These are phyloP conservation scores for Oidiodendron maius DNA, from an alignment of 495 filamentous ascomycete genomes.

Conservation along the genomic window DNA sequence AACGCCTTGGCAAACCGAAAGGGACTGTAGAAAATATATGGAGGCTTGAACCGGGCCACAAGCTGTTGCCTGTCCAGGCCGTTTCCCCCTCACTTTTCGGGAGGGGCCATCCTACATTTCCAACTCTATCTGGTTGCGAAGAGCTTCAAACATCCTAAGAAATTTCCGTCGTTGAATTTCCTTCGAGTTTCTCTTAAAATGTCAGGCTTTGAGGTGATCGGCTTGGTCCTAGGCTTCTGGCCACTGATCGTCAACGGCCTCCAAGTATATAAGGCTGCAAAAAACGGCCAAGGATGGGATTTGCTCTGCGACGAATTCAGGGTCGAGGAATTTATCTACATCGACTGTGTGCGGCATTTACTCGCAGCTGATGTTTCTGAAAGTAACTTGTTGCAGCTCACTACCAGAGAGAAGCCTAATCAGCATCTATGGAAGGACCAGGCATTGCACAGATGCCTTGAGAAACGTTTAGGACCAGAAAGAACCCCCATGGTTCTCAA, in stretches of 20 bases:
- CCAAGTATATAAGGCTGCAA: neutral
- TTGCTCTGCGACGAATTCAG: neutral
- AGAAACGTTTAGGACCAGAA: neutral
- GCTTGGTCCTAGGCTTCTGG: neutral
- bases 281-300: neutral
- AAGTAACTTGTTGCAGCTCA: neutral
- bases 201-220: neutral
- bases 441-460: neutral
- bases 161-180: neutral
- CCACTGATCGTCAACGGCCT: neutral
- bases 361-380: neutral
- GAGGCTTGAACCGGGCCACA: neutral
- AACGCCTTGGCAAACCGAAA: neutral
- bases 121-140: neutral
- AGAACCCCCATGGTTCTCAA: neutral
- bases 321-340: neutral
- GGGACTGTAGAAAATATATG: neutral
- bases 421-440: neutral
- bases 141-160: neutral
- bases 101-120: neutral
- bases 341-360: neutral
- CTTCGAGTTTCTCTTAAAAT: neutral
- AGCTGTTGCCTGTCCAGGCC: neutral
- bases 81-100: neutral
- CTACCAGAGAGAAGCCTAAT: neutral